These are phyloP conservation scores for Dalbergia cochinchinensis DNA, from an alignment of 306 rosid species.

Conservation along the genomic window DNA sequence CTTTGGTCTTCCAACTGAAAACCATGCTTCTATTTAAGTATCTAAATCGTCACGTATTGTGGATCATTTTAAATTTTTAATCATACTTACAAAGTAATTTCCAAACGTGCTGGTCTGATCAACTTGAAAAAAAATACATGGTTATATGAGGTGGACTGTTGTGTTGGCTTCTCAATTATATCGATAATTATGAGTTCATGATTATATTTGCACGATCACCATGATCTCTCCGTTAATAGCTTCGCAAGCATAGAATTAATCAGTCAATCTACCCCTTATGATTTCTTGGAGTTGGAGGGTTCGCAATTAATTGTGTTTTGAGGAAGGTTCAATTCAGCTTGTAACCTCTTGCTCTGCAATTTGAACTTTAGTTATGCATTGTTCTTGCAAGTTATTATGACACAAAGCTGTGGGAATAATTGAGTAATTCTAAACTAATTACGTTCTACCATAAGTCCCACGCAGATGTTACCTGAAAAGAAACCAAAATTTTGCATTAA, in stretches of 20 bases:
- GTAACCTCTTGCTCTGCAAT: not conserved
- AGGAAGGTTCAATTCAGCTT: not conserved
- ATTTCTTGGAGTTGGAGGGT: not conserved
- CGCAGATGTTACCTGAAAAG: not conserved
- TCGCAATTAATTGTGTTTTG: not conserved
- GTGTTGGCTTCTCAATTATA: too few species aligned
- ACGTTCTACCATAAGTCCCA: not conserved
- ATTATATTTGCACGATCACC: not conserved
- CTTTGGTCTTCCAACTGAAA: not conserved
- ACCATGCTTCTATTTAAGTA: slow-evolving; percentile 12
- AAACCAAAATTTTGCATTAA: not conserved
- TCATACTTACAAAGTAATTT: too few species aligned
- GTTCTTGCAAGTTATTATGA: not conserved
- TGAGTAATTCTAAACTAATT: not conserved
- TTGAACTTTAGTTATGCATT: not conserved
- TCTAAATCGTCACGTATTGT: not conserved
- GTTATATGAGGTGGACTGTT: too few species aligned
- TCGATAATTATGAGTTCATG: too few species aligned
- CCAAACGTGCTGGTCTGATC: too few species aligned
- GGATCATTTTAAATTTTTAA: too few species aligned
- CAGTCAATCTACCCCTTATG: too few species aligned
- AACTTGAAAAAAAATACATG: too few species aligned
- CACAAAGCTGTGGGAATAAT: not conserved
- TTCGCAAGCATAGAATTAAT: not conserved
- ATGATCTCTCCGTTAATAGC: not conserved